A percentile compares a stretch with the other conserved stretches of the same genome.
Evolutionary conservation across 768 basidiomycete species (phyloP).

Genomic region (Peribolospora baueri): DNA sequence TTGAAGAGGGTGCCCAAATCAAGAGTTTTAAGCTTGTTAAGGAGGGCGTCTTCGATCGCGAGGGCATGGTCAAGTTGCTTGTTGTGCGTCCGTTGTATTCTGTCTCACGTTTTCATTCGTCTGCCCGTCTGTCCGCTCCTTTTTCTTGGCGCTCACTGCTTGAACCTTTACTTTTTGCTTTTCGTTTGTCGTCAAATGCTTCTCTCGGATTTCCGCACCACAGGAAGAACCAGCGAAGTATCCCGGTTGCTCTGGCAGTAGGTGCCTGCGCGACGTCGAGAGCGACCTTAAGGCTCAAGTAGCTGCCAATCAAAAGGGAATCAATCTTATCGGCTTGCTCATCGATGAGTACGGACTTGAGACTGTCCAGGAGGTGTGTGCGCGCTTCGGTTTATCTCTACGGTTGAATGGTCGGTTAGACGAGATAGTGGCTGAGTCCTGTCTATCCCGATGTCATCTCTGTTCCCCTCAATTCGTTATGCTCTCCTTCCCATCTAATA

Average conservation of each 20-base stretch:
- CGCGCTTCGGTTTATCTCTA: too few species aligned
- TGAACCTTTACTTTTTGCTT: too few species aligned
- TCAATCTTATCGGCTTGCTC: constrained; percentile 22
- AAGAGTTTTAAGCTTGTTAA: constrained; percentile 76
- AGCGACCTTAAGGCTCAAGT: constrained; percentile 87
- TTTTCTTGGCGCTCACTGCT: too few species aligned
- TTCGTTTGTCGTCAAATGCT: too few species aligned
- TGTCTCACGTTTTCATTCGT: neutral
- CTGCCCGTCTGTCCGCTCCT: too few species aligned
- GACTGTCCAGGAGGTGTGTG: constrained; percentile 36
- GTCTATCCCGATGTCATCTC: too few species aligned
- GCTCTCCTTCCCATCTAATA: constrained; percentile 18
- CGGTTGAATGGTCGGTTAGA: too few species aligned
- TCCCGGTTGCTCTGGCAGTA: constrained; percentile 63
- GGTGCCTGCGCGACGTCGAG: constrained; percentile 70
- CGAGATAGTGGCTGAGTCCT: too few species aligned
- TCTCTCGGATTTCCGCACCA: neutral
- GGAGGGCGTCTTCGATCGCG: constrained; percentile 50
- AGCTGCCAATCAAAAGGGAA: constrained; percentile 73
- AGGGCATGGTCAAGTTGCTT: constrained; percentile 54
- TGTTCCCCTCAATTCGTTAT: too few species aligned
- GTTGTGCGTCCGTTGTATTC: constrained; percentile 26
- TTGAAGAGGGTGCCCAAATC: constrained; percentile 82
- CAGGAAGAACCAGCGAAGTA: constrained; percentile 20
- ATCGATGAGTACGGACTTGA: constrained; percentile 63